A percentile compares a stretch with the other conserved stretches of the same genome.
These are phyloP conservation scores for Russula foetens DNA, from an alignment of 768 basidiomycete genomes.

Conservation along the genomic window DNA sequence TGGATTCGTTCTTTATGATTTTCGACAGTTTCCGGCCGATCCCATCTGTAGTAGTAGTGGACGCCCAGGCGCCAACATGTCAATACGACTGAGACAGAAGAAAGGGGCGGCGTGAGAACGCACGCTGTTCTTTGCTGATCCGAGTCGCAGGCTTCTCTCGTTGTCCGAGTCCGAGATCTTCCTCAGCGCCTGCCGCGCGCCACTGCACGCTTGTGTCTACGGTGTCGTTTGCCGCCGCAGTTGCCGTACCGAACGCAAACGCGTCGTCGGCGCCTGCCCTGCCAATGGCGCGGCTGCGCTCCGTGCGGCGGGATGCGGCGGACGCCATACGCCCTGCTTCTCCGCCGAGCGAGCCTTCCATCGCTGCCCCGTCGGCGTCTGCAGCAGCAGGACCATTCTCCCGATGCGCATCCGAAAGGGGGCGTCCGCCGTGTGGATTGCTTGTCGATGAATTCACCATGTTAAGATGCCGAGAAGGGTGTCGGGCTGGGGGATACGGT, in stretches of 20 bases:
- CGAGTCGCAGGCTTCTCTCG: conserved; percentile 44
- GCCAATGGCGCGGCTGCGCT: neutral
- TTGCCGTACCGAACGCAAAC: conserved; percentile 48
- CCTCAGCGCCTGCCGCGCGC: conserved; percentile 42
- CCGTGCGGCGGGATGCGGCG: neutral
- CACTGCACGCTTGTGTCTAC: conserved; percentile 30
- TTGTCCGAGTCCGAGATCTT: conserved; percentile 38
- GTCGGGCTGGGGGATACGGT: neutral
- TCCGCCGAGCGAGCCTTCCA: neutral
- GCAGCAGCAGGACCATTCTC: neutral
- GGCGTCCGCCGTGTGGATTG: neutral
- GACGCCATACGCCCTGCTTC: neutral
- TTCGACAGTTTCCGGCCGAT: conserved; percentile 56
- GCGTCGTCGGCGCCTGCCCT: conserved; percentile 26
- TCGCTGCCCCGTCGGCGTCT: neutral
- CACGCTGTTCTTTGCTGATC: conserved; percentile 48
- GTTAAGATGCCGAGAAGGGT: neutral
- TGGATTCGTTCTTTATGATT: conserved; percentile 62
- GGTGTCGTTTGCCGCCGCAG: conserved; percentile 40
- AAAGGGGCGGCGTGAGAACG: conserved; percentile 9
- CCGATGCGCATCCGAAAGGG: neutral
- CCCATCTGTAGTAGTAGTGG: conserved; percentile 40
- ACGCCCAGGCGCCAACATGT: neutral
- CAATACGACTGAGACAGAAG: neutral
- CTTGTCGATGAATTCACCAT: neutral